Base-by-base conservation (phyloP, 2,329 filamentous ascomycete genomes). In the Hymenoscyphus repandus region DNA sequence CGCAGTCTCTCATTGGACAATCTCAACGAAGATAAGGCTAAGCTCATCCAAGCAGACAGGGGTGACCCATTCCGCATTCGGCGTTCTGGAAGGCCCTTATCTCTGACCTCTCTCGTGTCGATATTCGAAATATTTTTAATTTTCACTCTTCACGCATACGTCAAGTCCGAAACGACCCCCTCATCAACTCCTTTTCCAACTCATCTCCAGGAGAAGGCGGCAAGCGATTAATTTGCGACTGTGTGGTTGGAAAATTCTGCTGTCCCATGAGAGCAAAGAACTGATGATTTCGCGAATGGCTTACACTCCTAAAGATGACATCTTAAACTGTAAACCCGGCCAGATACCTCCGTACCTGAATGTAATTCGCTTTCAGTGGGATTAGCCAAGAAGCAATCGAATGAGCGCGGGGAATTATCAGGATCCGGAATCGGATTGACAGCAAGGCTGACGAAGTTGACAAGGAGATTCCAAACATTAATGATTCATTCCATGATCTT, bases 1-100 rank as follows among this genome's bases (percentile, higher is more conserved):
- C 39, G 32, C 22, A 6, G 15, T 17, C 6, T 36, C 34, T 41
- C 33, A 52, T 52, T 52, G 50, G 50, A 18, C 34, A 30, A 6
- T 20, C 13, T 37, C 39, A 38, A 52, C 50, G 39, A 45, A 22
- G 54, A 57, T 56, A 56, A 56, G 50, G 50, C 54, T 54, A 53
- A 42, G 12, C 6, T 15, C 15, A 37, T 45, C 36, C 44, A 30
- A 37, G 18, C n/a, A 15, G 13, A 2, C n/a, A 17, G 6, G 10
- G 11, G 12, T 17, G 20, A 7, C n/a, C 20, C 31, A 48, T 36
- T 13, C 52, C 50, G 13, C n/a, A 37, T 46, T 31, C 17, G 20
- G 41, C 39, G 33, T 4, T 46, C 47, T 49, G 44, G 39, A 44
- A 53, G 4, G 4, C 13, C 36, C 46, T 55, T 58, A 58, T 58